Percentiles rank a stretch among this genome's conserved stretches.
Conservation (phyloP, 257 asterid genomes). For the Gynochthodes officinalis region DNA sequence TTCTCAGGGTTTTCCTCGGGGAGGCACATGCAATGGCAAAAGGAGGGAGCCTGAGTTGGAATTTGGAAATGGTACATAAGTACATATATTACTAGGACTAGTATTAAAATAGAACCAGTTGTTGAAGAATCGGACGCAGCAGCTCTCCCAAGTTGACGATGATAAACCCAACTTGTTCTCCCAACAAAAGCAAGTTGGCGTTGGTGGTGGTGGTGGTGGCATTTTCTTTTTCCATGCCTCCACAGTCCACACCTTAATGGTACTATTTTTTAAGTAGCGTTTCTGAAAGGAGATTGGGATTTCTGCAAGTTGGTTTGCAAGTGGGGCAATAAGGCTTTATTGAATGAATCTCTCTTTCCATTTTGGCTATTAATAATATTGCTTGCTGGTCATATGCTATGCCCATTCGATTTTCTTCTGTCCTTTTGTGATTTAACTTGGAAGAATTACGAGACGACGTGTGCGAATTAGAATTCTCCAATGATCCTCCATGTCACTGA, state of each 20-base stretch:
- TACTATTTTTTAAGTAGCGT: too few relatives aligned
- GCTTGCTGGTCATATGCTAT: background rate
- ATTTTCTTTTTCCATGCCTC: background rate
- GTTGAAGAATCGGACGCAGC: conserved; percentile 13
- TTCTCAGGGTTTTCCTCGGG: background rate
- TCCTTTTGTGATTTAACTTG: conserved; percentile 1
- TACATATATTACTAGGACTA: too few relatives aligned
- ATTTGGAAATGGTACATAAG: background rate
- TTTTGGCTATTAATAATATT: conserved; percentile 4
- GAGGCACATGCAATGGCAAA: conserved; percentile 5
- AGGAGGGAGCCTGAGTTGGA: too few relatives aligned
- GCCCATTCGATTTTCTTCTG: background rate
- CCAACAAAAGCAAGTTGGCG: conserved; percentile 39
- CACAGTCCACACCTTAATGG: too few relatives aligned
- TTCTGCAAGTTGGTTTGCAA: conserved; percentile 36
- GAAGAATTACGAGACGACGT: background rate
- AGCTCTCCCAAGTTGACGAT: conserved; percentile 10
- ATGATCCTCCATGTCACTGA: too few relatives aligned
- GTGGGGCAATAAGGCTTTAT: conserved; percentile 40
- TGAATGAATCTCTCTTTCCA: conserved; percentile 19
- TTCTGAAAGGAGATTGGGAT: conserved; percentile 6
- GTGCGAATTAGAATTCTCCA: background rate
- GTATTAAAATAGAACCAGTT: conserved; percentile 5
- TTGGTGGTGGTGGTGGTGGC: too few relatives aligned
- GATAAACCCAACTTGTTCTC: conserved; percentile 34